A percentile compares a stretch with the other conserved stretches of the same genome.
Conservation (phyloP, 306 rosid genomes). For the Morella rubra region DNA sequence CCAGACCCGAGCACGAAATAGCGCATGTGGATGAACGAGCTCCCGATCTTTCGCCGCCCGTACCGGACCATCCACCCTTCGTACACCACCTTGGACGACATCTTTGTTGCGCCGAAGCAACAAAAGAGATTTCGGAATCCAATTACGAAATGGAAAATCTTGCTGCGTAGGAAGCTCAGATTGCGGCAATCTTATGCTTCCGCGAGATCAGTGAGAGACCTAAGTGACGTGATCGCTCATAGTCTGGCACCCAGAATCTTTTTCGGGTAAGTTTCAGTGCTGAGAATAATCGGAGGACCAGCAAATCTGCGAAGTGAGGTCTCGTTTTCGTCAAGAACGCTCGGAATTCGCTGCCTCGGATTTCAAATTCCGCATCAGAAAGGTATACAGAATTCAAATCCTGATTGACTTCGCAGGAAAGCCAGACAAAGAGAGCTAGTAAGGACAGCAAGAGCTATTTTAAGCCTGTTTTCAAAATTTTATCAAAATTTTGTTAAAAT, state of each 20-base stretch:
- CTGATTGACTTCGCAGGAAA: not conserved
- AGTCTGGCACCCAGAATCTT: constrained; percentile 14
- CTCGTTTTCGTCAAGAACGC: constrained; percentile 1
- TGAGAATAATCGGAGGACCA: constrained; percentile 16
- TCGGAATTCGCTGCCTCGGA: constrained; percentile 16
- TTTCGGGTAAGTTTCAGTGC: not conserved
- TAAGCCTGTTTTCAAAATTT: no score
- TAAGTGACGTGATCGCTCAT: constrained; percentile 54
- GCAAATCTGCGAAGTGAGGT: constrained; percentile 27
- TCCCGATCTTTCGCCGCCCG: constrained; percentile 93
- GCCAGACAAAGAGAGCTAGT: not conserved
- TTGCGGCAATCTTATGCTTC: constrained; percentile 53
- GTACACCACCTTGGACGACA: constrained; percentile 91
- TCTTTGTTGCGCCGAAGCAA: constrained; percentile 29
- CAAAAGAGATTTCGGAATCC: constrained; percentile 8
- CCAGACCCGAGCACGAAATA: constrained; percentile 94
- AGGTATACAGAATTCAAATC: constrained; percentile 5
- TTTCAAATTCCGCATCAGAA: constrained; percentile 39
- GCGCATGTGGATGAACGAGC: constrained; percentile 96
- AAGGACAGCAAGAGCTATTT: not conserved
- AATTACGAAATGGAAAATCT: constrained; percentile 20
- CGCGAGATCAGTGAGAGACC: constrained; percentile 42
- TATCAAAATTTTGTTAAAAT: no score
- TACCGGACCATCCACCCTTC: constrained; percentile 99
- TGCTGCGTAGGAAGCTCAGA: constrained; percentile 60